phyloP scores from a whole-genome alignment of 2,329 filamentous ascomycete genomes.

The Rugonectria rugulosa region DNA sequence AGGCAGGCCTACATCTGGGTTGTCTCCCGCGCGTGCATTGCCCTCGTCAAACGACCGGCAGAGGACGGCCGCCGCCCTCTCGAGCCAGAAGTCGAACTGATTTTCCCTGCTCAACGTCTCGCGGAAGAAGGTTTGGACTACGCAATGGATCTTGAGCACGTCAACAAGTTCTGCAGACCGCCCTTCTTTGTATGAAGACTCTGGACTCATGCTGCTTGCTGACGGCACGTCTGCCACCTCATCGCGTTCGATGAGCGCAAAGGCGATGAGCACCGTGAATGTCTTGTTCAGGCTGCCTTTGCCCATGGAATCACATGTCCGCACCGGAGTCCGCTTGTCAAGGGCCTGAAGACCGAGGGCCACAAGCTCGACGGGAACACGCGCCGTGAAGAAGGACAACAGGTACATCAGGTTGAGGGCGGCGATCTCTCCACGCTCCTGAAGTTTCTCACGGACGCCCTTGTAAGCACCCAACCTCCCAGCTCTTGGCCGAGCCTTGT shows the following conservation, averaged over 20 bases:
- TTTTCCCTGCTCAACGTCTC: conserved; percentile 29
- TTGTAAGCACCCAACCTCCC: conserved; percentile 35
- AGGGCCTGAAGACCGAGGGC: conserved; percentile 34
- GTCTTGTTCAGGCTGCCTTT: conserved; percentile 36
- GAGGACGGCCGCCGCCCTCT: conserved; percentile 33
- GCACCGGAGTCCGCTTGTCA: conserved; percentile 34
- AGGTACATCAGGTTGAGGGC: conserved; percentile 37
- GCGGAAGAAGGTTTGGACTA: conserved; percentile 36
- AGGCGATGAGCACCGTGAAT: conserved; percentile 35
- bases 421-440: conserved; percentile 33
- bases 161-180: conserved; percentile 28
- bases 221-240: conserved; percentile 35
- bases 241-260: conserved; percentile 36
- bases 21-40: conserved; percentile 22
- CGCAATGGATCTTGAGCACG: conserved; percentile 33
- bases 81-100: conserved; percentile 34
- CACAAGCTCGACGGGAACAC: conserved; percentile 36
- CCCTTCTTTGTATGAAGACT: conserved; percentile 14
- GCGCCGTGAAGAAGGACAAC: conserved; percentile 32
- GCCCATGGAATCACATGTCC: conserved; percentile 27
- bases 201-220: conserved; percentile 14
- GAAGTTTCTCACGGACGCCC: conserved; percentile 30
- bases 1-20: conserved; percentile 29
- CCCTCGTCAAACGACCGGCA: conserved; percentile 34
- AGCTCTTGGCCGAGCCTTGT: conserved; percentile 29